Evolutionary conservation across 352 stramenopile species (phyloP), one percentile per base, ranked within the genome.

Genomic region (Pythium brassicae): DNA sequence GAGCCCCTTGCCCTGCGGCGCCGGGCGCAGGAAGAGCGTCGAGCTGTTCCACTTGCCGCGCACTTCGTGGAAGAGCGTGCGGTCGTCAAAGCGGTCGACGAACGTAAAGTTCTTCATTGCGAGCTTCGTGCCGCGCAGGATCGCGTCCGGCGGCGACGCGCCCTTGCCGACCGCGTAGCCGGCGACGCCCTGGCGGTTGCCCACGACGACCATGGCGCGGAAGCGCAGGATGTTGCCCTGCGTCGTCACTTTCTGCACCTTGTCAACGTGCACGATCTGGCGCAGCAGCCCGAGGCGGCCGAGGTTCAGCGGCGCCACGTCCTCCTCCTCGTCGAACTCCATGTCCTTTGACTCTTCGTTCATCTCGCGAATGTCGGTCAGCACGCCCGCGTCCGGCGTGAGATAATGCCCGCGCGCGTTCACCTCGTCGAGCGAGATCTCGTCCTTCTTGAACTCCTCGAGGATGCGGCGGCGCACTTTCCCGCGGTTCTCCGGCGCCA

Each of bases 31-130:
- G 53, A 93, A 87, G 10, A 98, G 83, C 62, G 85, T 95, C 69
- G 88, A 98, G 51, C 83, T 97, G 77, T 98, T 98, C 80, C 97
- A 97, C 69, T 96, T 97, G 64, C 95, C 95, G 25, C 78, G 78
- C 60, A 98, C 76, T 66, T 98, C 93, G 61, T 96, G 82, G 60
- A 83, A 96, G 42, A 98, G 73, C 52, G 87, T 94, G 52, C 76
- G 74, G 57, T 95, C 77, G 56, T 96, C 78, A 69, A 98, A 98
- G 53, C 93, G 87, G 72, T 98, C 93, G 37, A 98, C 82, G 76
- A 96, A 98, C 59, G 95, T 96, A 51, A 98, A 95, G 63, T 96
- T 95, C 61, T 94, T 92, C 64, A 96, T 94, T 58, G 88, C 92
- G 50, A 93, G 82, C 59, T 94, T 88, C 49, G 72, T 93, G 50